Conservation (phyloP, 306 rosid genomes). For the Canavalia gladiata region DNA sequence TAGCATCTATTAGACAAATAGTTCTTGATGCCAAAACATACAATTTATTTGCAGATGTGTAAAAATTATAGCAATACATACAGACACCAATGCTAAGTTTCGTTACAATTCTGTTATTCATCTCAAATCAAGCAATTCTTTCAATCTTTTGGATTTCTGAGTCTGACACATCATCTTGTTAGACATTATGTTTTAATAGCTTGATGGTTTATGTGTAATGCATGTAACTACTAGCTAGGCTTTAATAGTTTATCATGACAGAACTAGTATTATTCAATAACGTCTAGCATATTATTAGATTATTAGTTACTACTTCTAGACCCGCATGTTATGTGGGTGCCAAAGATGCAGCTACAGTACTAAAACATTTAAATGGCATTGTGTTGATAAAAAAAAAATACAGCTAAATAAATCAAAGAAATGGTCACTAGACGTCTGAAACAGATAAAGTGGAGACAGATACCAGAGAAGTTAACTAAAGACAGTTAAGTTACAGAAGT, state of each 20-base stretch:
- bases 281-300: neutral
- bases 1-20: constrained; percentile 81
- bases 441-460: neutral
- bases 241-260: neutral
- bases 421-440: neutral
- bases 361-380: neutral
- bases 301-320: neutral
- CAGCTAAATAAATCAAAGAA: neutral
- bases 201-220: constrained; percentile 1
- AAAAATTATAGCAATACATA: constrained; percentile 46
- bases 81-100: constrained; percentile 3
- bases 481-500: neutral
- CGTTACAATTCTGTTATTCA: constrained; percentile 8
- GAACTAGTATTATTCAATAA: neutral
- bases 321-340: neutral
- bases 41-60: constrained; percentile 68
- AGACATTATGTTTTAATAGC: constrained; percentile 1
- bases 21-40: constrained; percentile 75
- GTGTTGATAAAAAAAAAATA: neutral
- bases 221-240: neutral
- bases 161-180: neutral
- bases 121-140: constrained; percentile 40
- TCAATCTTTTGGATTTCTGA: neutral
- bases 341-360: neutral
- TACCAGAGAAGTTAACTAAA: neutral